These are phyloP conservation scores for Stropharia rugosoannulata DNA, from an alignment of 768 basidiomycete genomes.

Conservation along the genomic window DNA sequence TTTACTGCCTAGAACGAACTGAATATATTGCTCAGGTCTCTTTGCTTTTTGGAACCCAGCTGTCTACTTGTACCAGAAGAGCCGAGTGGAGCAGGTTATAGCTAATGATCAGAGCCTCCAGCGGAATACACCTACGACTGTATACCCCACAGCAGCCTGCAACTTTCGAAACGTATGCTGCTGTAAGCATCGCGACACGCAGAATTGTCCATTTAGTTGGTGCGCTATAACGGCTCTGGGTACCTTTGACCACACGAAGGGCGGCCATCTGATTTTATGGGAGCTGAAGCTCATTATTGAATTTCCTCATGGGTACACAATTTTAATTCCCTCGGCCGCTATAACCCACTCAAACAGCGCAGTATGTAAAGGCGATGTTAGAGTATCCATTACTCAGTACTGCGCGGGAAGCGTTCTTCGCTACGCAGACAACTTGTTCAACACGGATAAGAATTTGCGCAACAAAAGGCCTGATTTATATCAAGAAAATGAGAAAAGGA, in stretches of 20 bases:
- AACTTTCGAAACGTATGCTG: slow-evolving; percentile 7
- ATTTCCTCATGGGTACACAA: slow-evolving; percentile 16
- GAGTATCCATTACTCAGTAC: slow-evolving; percentile 26
- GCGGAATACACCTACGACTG: not conserved
- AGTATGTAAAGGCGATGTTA: slow-evolving; percentile 15
- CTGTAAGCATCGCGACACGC: slow-evolving; percentile 23
- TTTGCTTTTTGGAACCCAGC: not conserved
- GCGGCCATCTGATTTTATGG: slow-evolving; percentile 32
- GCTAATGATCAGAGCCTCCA: not conserved
- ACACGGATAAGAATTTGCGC: slow-evolving; percentile 1
- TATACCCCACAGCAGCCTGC: not conserved
- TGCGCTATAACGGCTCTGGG: slow-evolving; percentile 20
- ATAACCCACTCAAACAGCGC: slow-evolving; percentile 25
- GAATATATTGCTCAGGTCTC: not conserved
- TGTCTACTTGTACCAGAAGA: not conserved
- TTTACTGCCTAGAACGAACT: not conserved
- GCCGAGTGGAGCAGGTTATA: not conserved
- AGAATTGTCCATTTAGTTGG: slow-evolving; percentile 29
- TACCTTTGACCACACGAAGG: slow-evolving; percentile 24
- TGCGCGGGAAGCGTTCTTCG: slow-evolving; percentile 25
- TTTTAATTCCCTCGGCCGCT: slow-evolving; percentile 28
- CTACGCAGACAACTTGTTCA: slow-evolving; percentile 23
- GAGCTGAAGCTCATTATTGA: slow-evolving; percentile 23
- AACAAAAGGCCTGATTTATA: not conserved
- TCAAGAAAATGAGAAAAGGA: not conserved